A percentile compares a stretch with the other conserved stretches of the same genome.
phyloP scores from a whole-genome alignment of 306 rosid species.

The Vigna nakashimae region DNA sequence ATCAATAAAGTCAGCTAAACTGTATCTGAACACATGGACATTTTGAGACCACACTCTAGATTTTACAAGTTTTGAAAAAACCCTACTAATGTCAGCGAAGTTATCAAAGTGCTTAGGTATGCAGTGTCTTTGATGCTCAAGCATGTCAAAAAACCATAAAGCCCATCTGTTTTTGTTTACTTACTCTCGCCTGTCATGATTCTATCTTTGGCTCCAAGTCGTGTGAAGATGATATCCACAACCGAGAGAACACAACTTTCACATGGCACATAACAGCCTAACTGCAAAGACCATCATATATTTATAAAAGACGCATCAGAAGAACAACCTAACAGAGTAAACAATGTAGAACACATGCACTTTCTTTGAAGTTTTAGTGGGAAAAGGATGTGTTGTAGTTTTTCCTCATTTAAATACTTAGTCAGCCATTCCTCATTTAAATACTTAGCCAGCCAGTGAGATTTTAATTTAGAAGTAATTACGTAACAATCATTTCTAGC shows the following conservation, averaged over 20 bases:
- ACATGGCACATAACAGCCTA: slow-evolving; percentile 94
- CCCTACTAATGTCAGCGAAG: background rate
- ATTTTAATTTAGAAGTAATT: slow-evolving; percentile 3
- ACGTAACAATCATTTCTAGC: slow-evolving; percentile 20
- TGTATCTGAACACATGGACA: background rate
- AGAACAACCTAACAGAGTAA: slow-evolving; percentile 18
- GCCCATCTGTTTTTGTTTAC: slow-evolving; percentile 42
- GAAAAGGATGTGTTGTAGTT: slow-evolving; percentile 17
- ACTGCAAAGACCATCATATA: slow-evolving; percentile 62
- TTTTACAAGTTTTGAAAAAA: slow-evolving; percentile 15
- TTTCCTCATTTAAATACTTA: background rate
- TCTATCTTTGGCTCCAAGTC: slow-evolving; percentile 98
- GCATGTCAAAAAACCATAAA: slow-evolving; percentile 19
- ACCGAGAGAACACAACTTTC: slow-evolving; percentile 77
- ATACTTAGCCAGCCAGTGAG: slow-evolving; percentile 3
- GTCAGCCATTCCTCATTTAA: background rate
- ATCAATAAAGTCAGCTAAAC: slow-evolving; percentile 31
- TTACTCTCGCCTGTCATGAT: slow-evolving; percentile 99
- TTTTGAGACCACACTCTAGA: slow-evolving; percentile 13
- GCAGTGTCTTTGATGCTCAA: slow-evolving; percentile 16
- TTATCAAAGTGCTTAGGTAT: slow-evolving; percentile 20
- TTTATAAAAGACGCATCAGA: slow-evolving; percentile 27
- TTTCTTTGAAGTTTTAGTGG: slow-evolving; percentile 16
- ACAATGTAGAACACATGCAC: slow-evolving; percentile 15
- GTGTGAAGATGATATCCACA: slow-evolving; percentile 89